Evolutionary conservation across 176 grass and related monocot genomes (phyloP), one percentile per base, ranked within the genome.

Genomic region (Musa beccarii): DNA sequence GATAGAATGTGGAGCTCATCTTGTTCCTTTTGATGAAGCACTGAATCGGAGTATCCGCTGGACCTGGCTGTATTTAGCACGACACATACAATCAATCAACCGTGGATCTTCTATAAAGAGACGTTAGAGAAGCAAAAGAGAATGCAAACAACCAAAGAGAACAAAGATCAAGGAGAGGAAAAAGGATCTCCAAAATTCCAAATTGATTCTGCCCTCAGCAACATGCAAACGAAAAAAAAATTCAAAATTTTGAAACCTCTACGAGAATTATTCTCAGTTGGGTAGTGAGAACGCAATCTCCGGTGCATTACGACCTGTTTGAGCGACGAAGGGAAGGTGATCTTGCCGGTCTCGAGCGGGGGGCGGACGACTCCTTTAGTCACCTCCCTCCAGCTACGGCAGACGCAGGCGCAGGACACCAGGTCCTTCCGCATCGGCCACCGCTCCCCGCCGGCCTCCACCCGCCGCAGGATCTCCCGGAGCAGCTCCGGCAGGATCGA

Each of bases 11-110:
- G 1, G 89, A 96, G 57, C 82, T 92, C 74, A 81, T 92, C 79
- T 86, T 92, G 81, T 92, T 92, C 83, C 93, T 92, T 75, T 56
- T 86, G 69, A 96, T 96, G 67, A 96, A 92, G 83, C 93, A 96
- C 29, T 90, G 93, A 80, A 96, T 88, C 57, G 89, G 87, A 28
- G 71, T 84, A 88, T 92, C 87, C 29, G 76, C 88, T 10, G 93
- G 89, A 59, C 89, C 89, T 55, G 93, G 83, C 93, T 96, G 85
- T 57, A 54, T 19, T 71, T 71, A 23, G 15, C 14, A 73, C 25
- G 26, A 50, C 1, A 19, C 5, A 19, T n/a, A 62, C 57, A 19
- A 62, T 3, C 57, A 62, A 19, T 59, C 34, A 43, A 43, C 34
- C 34, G 34, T 43, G 34, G 34, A 43, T 43, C 34, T 4, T 43